Evolutionary conservation across 352 stramenopile genomes (phyloP).

Genomic region (Pythium monospermum): DNA sequence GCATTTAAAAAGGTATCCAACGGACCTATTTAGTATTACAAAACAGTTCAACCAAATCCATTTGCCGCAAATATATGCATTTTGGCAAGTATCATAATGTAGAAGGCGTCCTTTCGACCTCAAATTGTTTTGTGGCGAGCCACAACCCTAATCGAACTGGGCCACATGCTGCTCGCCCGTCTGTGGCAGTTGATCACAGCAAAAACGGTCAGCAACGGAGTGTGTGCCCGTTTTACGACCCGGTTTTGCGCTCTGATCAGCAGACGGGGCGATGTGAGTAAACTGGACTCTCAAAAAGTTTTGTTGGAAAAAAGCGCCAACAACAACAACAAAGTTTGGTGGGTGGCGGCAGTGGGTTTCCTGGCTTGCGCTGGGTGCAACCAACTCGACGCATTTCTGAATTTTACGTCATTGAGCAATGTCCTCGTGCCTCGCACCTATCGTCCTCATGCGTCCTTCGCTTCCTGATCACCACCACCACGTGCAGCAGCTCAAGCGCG

Average conservation of each 20-base stretch:
- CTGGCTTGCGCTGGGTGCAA: not conserved
- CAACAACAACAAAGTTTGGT: too few relatives aligned
- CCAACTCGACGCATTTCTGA: constrained; percentile 5
- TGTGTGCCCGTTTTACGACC: not conserved
- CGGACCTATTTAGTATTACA: not conserved
- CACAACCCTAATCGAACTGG: constrained; percentile 15
- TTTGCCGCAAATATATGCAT: not conserved
- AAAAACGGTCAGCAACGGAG: not conserved
- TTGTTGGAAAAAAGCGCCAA: too few relatives aligned
- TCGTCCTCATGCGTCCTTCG: constrained; percentile 37
- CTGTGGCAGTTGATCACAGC: not conserved
- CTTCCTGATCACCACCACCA: constrained; percentile 14
- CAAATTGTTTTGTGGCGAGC: constrained; percentile 17
- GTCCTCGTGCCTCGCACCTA: constrained; percentile 46
- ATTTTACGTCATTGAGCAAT: constrained; percentile 17
- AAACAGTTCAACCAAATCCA: too few relatives aligned
- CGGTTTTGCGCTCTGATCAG: not conserved
- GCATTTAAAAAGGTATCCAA: not conserved
- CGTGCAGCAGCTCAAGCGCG: constrained; percentile 20
- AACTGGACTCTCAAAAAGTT: too few relatives aligned
- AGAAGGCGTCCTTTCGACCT: too few relatives aligned
- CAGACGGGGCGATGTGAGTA: not conserved
- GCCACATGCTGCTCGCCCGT: not conserved
- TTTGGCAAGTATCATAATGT: too few relatives aligned
- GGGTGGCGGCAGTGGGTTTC: too few relatives aligned